These are phyloP conservation scores for Naganishia vaughanmartiniae DNA, from an alignment of 768 basidiomycete genomes.

Conservation along the genomic window DNA sequence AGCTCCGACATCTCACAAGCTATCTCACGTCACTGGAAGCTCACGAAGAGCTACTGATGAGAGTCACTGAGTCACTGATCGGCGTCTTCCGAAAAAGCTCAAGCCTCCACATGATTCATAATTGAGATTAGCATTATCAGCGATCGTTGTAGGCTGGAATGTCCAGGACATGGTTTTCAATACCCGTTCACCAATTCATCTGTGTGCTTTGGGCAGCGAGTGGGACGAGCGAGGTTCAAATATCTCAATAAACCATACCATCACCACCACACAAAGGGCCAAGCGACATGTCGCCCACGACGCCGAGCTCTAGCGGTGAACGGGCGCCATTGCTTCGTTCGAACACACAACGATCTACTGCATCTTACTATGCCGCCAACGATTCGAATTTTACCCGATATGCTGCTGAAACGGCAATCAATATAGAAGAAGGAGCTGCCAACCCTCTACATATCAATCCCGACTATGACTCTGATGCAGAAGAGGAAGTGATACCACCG, in stretches of 20 bases:
- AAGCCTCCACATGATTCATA: conserved; percentile 23
- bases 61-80: background rate
- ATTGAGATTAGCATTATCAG: background rate
- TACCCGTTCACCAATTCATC: too few relatives aligned
- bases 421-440: conserved; percentile 26
- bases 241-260: background rate
- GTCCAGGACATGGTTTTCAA: too few relatives aligned
- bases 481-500: conserved; percentile 12
- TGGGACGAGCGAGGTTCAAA: too few relatives aligned
- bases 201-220: too few relatives aligned
- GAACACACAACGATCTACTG: background rate
- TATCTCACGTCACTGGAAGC: too few relatives aligned
- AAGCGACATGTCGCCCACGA: background rate
- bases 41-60: background rate
- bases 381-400: conserved; percentile 29
- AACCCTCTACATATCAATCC: conserved; percentile 25
- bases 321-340: conserved; percentile 16
- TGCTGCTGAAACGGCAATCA: conserved; percentile 29
- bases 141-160: conserved; percentile 10
- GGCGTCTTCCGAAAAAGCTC: conserved; percentile 23
- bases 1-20: too few relatives aligned
- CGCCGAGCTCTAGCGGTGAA: background rate
- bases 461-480: conserved; percentile 19
- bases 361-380: conserved; percentile 27
- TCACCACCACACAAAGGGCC: background rate